Percentiles rank a stretch among this genome's conserved stretches.
These are phyloP conservation scores for Pestalotiopsis sp. DNA, from an alignment of 2,329 filamentous ascomycete genomes.

Conservation along the genomic window DNA sequence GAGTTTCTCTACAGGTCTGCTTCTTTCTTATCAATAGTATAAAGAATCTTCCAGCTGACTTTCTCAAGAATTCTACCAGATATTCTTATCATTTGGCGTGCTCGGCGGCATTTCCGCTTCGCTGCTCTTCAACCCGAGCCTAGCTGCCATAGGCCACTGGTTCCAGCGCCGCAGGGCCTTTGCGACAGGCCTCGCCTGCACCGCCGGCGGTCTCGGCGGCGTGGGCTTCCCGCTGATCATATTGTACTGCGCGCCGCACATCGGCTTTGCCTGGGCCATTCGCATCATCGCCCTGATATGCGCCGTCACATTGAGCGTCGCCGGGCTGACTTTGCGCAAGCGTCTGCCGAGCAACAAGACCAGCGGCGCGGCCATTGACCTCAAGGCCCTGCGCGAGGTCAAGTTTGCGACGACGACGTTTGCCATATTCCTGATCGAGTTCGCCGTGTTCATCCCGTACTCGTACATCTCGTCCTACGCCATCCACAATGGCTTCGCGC, in stretches of 20 bases:
- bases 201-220: slow-evolving; percentile 27
- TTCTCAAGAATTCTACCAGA: slow-evolving; percentile 31
- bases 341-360: slow-evolving; percentile 42
- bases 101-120: slow-evolving; percentile 44
- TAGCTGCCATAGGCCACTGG: slow-evolving; percentile 34
- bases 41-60: slow-evolving; percentile 55
- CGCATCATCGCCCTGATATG: slow-evolving; percentile 32
- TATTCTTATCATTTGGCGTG: slow-evolving; percentile 43
- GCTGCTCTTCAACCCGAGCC: slow-evolving; percentile 36
- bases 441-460: slow-evolving; percentile 50
- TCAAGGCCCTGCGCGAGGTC: slow-evolving; percentile 41
- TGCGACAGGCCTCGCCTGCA: slow-evolving; percentile 26
- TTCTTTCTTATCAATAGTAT: slow-evolving; percentile 31
- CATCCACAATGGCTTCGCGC: slow-evolving; percentile 18
- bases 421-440: slow-evolving; percentile 48
- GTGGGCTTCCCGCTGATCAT: slow-evolving; percentile 37
- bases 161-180: slow-evolving; percentile 26
- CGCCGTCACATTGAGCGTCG: slow-evolving; percentile 27
- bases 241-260: slow-evolving; percentile 25
- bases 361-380: slow-evolving; percentile 33
- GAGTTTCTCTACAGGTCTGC: not conserved
- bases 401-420: slow-evolving; percentile 43
- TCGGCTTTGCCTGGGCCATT: slow-evolving; percentile 39
- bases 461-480: slow-evolving; percentile 50
- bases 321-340: slow-evolving; percentile 24